Base-by-base conservation (phyloP, 805 yeast species). In the Ogataea naganishii region DNA sequence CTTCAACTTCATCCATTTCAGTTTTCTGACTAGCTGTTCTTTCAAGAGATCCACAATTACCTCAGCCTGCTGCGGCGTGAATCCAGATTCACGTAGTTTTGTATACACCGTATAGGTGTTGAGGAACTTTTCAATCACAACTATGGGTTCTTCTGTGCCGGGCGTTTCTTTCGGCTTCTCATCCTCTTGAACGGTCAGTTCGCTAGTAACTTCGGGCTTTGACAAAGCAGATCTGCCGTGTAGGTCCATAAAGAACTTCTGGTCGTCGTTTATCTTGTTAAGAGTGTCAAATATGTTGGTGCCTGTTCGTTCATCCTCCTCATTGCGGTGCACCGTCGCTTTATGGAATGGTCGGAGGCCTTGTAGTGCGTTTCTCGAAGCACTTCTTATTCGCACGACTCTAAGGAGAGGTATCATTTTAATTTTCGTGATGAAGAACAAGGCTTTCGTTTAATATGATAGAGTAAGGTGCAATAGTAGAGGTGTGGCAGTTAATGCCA, bases 41-140 rank as follows among this genome's bases (percentile, higher is more conserved):
- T 48, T 33, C 6, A 75, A 47, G 25, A 74, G 49, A 10, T 60
- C 56, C 49, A 83, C 62, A 5, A 83, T 52, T 14, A 68, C 59
- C 29, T 72, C 77, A 9, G 85, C 64, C 50, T 84, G 89, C 4
- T 53, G 53, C 1, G 66, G 64, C 1, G 72, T 69, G 46, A 78
- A 79, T 2, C 85, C 86, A 2, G 80, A 60, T 1, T 50, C 46
- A 12, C 50, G 50, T 13, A 84, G 62, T 30, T 69, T 66, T 14
- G 66, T 61, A 44, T 62, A 79, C 0, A 80, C 70, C 23, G 58
- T 61, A 51, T 76, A 75, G 1, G 88, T 78, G 27, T 84, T 82
- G 29, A 85, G 63, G 27, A 69, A 54, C 3, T 53, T 38, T 20
- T 55, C 57, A 39, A 62, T 24, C 32, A 34, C 34, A 10, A 49